Base-by-base conservation (phyloP, 495 filamentous ascomycete genomes). In the Polyplosphaeria fusca region DNA sequence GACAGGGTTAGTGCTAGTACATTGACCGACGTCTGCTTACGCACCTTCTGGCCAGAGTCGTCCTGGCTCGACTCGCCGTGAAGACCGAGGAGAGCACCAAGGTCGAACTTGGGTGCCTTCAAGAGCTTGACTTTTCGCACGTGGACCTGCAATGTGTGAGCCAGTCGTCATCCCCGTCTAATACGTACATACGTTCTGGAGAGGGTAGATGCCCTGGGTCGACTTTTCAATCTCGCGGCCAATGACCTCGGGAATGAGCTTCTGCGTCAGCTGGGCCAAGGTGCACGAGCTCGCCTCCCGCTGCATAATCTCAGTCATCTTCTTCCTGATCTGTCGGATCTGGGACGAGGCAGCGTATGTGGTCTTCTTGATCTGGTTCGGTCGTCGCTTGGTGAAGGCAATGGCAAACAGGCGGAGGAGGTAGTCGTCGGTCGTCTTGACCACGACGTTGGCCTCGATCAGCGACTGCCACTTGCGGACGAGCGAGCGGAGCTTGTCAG, bases 321-420 rank as follows among this genome's bases (percentile, higher is more conserved):
- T 97, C 82, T 91, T 92, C 76, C 93, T 85, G 73, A 98, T 98
- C 63, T 86, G 83, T 55, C 94, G 85, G 74, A 97, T 96, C 77
- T 98, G 93, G 54, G 92, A 96, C 65, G 88, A 87, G 55, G 85
- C 82, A 56, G 93, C 93, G 72, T 98, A 98, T 68, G 94, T 97
- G 66, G 93, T 98, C 86, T 96, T 97, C 87, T 96, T 96, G 80
- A 98, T 90, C 80, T 98, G 93, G 80, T 98, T 98, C 61, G 91
- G 90, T 67, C 93, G 83, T 73, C 88, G 81, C 87, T 96, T 97
- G 73, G 93, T 98, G 82, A 98, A 98, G 62, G 93, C 93, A 68
- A 98, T 97, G 73, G 87, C 88, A 78, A 98, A 98, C 63, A 98
- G 85, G 60, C 93, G 89, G 74, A 98, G 81, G 67, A 97, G 91